Conservation (phyloP, 2,329 filamentous ascomycete genomes). For the Helminthosporium solani region DNA sequence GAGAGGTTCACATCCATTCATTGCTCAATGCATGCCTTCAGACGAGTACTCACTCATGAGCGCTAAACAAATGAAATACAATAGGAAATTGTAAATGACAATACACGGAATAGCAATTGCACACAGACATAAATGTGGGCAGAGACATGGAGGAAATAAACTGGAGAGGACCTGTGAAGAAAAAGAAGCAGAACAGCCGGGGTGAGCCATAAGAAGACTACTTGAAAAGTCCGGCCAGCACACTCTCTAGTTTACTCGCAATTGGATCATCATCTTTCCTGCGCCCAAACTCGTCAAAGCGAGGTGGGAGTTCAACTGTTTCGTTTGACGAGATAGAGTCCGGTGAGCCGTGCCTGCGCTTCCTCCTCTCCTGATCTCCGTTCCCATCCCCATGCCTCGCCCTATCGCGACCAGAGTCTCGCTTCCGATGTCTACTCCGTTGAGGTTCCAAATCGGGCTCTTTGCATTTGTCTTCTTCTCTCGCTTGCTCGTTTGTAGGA, state of each 20-base stretch:
- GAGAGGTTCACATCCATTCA: no score
- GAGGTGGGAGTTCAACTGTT: slow-evolving; percentile 40
- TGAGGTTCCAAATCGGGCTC: slow-evolving; percentile 4
- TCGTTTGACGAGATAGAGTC: slow-evolving; percentile 30
- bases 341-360: slow-evolving; percentile 23
- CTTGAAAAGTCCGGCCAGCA: slow-evolving; percentile 33
- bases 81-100: no score
- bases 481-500: slow-evolving; percentile 10
- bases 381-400: slow-evolving; percentile 30
- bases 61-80: no score
- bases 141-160: no score
- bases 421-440: neutral
- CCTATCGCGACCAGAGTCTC: slow-evolving; percentile 4
- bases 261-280: slow-evolving; percentile 33
- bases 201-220: slow-evolving; percentile 11
- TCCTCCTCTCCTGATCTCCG: slow-evolving; percentile 16
- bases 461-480: slow-evolving; percentile 6
- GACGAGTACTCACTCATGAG: no score
- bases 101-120: no score
- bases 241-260: slow-evolving; percentile 37
- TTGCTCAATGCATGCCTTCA: no score
- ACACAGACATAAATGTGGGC: no score
- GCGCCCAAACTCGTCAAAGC: slow-evolving; percentile 39
- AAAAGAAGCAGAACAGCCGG: slow-evolving; percentile 2
- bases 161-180: neutral